Conservation (phyloP, 371 early-diverging fungal species). For the Apophysomyces variabilis region DNA sequence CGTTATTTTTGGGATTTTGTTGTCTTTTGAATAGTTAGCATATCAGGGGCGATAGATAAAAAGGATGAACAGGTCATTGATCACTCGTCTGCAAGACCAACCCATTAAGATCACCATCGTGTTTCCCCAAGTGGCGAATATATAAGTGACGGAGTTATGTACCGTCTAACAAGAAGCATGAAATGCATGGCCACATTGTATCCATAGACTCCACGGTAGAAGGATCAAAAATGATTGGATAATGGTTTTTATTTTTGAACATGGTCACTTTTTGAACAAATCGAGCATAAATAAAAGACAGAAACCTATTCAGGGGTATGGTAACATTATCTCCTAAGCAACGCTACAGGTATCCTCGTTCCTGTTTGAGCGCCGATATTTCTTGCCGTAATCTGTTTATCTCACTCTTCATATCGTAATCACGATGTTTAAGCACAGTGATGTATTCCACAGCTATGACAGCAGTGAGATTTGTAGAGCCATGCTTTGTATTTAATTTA, state of each 20-base stretch:
- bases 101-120: too few relatives aligned
- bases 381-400: slow-evolving; percentile 46
- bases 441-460: slow-evolving; percentile 58
- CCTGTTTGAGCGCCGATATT: slow-evolving; percentile 39
- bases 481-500: slow-evolving; percentile 21
- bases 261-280: background rate
- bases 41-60: background rate
- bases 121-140: too few relatives aligned
- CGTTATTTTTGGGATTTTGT: background rate
- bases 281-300: slow-evolving; percentile 3
- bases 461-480: background rate
- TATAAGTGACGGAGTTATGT: too few relatives aligned
- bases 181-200: background rate
- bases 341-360: slow-evolving; percentile 27
- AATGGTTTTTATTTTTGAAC: background rate
- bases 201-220: background rate
- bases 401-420: slow-evolving; percentile 56
- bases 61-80: too few relatives aligned
- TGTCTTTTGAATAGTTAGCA: background rate
- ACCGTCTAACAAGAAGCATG: too few relatives aligned
- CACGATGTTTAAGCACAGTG: slow-evolving; percentile 49
- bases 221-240: background rate
- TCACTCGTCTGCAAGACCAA: too few relatives aligned
- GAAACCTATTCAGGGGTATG: background rate
- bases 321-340: background rate